These are phyloP conservation scores for Euphrasia confusa DNA, from an alignment of 257 asterid genomes.

Conservation along the genomic window DNA sequence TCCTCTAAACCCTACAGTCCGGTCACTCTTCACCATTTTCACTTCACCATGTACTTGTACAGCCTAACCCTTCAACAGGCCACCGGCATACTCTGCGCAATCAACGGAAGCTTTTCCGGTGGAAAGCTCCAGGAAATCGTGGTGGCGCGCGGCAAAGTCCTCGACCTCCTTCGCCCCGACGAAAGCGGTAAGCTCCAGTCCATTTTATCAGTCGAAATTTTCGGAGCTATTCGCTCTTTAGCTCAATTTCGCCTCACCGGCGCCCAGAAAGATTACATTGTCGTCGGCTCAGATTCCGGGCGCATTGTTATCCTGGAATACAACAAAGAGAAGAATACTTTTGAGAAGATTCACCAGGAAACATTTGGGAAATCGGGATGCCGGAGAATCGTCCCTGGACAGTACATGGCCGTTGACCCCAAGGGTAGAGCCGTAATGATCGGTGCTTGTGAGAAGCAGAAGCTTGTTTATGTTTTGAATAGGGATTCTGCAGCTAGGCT, in stretches of 20 bases:
- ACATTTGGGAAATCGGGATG: conserved; percentile 97
- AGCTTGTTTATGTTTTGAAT: conserved; percentile 93
- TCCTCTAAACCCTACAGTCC: conserved; percentile 31
- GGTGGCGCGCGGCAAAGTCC: conserved; percentile 90
- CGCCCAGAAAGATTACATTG: conserved; percentile 84
- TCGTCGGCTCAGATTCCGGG: conserved; percentile 96
- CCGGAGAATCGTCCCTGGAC: conserved; percentile 94
- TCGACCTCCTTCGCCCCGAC: conserved; percentile 94
- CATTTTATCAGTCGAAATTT: conserved; percentile 78
- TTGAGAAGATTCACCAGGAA: conserved; percentile 92
- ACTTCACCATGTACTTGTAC: conserved; percentile 68
- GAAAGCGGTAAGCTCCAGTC: conserved; percentile 93
- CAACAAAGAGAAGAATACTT: conserved; percentile 73
- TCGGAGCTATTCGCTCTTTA: conserved; percentile 89
- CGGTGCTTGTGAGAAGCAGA: conserved; percentile 98
- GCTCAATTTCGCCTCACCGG: conserved; percentile 97
- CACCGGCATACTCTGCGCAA: conserved; percentile 86
- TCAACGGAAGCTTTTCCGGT: conserved; percentile 95
- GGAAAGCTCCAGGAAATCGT: conserved; percentile 84
- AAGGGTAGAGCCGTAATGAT: conserved; percentile 99
- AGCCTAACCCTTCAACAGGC: conserved; percentile 86
- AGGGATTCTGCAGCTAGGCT: conserved; percentile 96
- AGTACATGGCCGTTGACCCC: conserved; percentile 89
- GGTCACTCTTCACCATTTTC: conserved; percentile 12
- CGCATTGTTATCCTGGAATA: conserved; percentile 82